A percentile compares a stretch with the other conserved stretches of the same genome.
Evolutionary conservation across 805 yeast species (phyloP).

Genomic region (Pichia deserticola): DNA sequence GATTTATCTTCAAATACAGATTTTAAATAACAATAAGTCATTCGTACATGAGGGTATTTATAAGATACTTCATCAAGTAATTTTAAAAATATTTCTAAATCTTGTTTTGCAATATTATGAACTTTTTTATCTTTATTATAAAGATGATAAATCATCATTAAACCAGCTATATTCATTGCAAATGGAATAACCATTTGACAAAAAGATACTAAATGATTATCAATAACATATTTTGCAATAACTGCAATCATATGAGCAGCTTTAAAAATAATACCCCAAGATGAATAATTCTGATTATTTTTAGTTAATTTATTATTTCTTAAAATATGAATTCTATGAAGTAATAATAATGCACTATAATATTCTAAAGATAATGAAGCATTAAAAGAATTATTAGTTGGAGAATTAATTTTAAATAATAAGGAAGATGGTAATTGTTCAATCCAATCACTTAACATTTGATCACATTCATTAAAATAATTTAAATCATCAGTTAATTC

Average conservation of each 20-base stretch:
- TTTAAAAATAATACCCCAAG: slow-evolving; percentile 76
- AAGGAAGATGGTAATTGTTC: slow-evolving; percentile 55
- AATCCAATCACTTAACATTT: slow-evolving; percentile 74
- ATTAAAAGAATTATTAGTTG: slow-evolving; percentile 20
- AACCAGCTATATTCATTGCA: slow-evolving; percentile 54
- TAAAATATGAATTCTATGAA: slow-evolving; percentile 62
- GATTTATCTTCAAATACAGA: slow-evolving; percentile 31
- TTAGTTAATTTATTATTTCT: slow-evolving; percentile 22
- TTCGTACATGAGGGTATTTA: slow-evolving; percentile 44
- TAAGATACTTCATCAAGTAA: slow-evolving; percentile 37
- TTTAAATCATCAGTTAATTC: not conserved
- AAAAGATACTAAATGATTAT: slow-evolving; percentile 46
- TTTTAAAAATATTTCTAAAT: slow-evolving; percentile 18
- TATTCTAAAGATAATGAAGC: slow-evolving; percentile 63
- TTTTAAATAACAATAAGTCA: slow-evolving; percentile 45
- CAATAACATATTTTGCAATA: slow-evolving; percentile 49
- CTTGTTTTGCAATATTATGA: slow-evolving; percentile 19
- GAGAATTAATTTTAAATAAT: slow-evolving; percentile 50
- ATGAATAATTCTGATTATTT: slow-evolving; percentile 38
- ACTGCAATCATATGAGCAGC: slow-evolving; percentile 70
- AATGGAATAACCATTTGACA: slow-evolving; percentile 27
- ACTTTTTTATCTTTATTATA: slow-evolving; percentile 21
- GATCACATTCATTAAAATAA: slow-evolving; percentile 55
- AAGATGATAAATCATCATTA: slow-evolving; percentile 67
- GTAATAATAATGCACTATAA: slow-evolving; percentile 63